Evolutionary conservation across 2,329 filamentous ascomycete species (phyloP).

Genomic region (Penicillium sp.): DNA sequence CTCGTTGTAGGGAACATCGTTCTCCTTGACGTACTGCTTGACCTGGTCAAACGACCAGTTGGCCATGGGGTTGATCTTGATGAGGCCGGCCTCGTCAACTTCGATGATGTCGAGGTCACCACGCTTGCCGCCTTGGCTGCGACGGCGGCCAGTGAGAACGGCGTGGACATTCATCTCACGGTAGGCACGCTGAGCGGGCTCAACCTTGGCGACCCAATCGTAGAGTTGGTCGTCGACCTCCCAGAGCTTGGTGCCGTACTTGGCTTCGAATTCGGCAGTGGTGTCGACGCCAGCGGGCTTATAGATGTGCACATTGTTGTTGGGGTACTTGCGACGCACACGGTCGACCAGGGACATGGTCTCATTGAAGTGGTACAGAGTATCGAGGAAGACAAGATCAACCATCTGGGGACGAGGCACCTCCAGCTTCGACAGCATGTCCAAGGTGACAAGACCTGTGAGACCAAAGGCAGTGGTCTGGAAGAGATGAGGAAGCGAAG

Average conservation of each 20-base stretch:
- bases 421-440: slow-evolving; percentile 59
- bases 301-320: slow-evolving; percentile 81
- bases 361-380: slow-evolving; percentile 77
- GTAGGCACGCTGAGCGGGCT: slow-evolving; percentile 91
- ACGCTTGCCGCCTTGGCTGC: slow-evolving; percentile 89
- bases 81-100: slow-evolving; percentile 81
- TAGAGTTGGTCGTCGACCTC: slow-evolving; percentile 84
- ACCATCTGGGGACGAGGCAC: slow-evolving; percentile 50
- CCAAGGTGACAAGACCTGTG: slow-evolving; percentile 76
- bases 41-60: slow-evolving; percentile 93
- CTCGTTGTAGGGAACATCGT: slow-evolving; percentile 90
- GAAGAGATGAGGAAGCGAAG: slow-evolving; percentile 84
- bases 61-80: slow-evolving; percentile 97
- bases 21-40: slow-evolving; percentile 77
- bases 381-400: slow-evolving; percentile 72
- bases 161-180: slow-evolving; percentile 81
- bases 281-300: slow-evolving; percentile 75
- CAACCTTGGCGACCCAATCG: slow-evolving; percentile 96
- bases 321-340: slow-evolving; percentile 72
- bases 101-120: slow-evolving; percentile 89
- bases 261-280: slow-evolving; percentile 72
- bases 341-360: slow-evolving; percentile 71
- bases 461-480: slow-evolving; percentile 82
- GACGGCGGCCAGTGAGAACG: slow-evolving; percentile 85
- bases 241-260: slow-evolving; percentile 81